Percentiles rank a stretch among this genome's conserved stretches.
Evolutionary conservation across 805 yeast genomes (phyloP).

Genomic region (Candida loeiensis): DNA sequence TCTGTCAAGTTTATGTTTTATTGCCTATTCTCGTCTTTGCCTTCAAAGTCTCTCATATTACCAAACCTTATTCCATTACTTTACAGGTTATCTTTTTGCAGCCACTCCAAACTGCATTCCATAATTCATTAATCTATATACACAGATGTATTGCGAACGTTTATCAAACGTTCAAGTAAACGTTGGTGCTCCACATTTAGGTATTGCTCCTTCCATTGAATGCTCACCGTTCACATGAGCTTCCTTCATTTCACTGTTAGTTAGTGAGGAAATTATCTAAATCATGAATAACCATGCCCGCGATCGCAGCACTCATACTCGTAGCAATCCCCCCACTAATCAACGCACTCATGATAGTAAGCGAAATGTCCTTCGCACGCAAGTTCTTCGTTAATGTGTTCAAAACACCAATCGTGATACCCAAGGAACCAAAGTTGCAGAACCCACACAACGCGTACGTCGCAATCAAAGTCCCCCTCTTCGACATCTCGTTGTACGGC

Average conservation of each 20-base stretch:
- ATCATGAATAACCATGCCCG: conserved; percentile 61
- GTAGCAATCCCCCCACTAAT: conserved; percentile 53
- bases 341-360: conserved; percentile 46
- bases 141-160: too few species aligned
- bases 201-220: too few species aligned
- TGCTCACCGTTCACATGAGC: too few species aligned
- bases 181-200: too few species aligned
- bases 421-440: conserved; percentile 59
- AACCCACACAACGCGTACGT: conserved; percentile 64
- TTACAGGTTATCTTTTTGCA: too few species aligned
- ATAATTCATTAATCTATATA: too few species aligned
- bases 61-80: too few species aligned
- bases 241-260: not conserved
- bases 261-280: conserved; percentile 23
- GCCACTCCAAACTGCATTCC: too few species aligned
- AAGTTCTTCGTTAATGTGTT: conserved; percentile 52
- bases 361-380: conserved; percentile 45
- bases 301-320: conserved; percentile 53
- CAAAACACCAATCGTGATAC: conserved; percentile 59
- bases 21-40: too few species aligned
- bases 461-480: conserved; percentile 52
- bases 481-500: conserved; percentile 45
- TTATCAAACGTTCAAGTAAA: too few species aligned
- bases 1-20: too few species aligned
- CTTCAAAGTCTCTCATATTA: too few species aligned